These are phyloP conservation scores for Fraxinus baroniana DNA, from an alignment of 305 asterid genomes.

Conservation along the genomic window DNA sequence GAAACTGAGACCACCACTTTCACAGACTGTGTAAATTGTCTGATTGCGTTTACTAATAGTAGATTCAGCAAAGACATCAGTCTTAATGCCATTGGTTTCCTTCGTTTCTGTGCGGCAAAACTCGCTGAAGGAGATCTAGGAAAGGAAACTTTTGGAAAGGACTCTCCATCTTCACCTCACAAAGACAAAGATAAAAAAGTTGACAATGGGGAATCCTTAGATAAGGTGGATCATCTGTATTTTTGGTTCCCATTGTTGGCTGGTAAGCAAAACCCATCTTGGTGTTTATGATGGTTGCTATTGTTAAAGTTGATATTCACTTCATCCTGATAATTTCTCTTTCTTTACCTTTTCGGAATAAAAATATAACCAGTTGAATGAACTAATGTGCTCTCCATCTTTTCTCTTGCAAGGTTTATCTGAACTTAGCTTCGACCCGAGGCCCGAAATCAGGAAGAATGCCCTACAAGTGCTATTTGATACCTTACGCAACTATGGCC, in stretches of 20 bases:
- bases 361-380: constrained; percentile 6
- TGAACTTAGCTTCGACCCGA: constrained; percentile 96
- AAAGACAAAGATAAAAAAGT: constrained; percentile 57
- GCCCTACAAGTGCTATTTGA: constrained; percentile 95
- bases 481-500: constrained; percentile 89
- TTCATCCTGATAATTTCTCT: constrained; percentile 8
- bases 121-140: constrained; percentile 96
- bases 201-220: constrained; percentile 63
- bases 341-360: too few species aligned
- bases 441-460: constrained; percentile 92
- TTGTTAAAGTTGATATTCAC: neutral
- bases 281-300: constrained; percentile 14
- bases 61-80: constrained; percentile 91
- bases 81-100: constrained; percentile 95
- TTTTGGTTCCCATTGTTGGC: constrained; percentile 99
- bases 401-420: constrained; percentile 69
- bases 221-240: constrained; percentile 86
- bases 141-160: constrained; percentile 53
- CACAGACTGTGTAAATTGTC: constrained; percentile 96
- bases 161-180: constrained; percentile 65
- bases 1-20: constrained; percentile 97
- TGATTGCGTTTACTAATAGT: constrained; percentile 91
- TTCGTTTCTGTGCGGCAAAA: constrained; percentile 90
- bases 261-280: constrained; percentile 45
- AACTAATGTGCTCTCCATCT: constrained; percentile 5